Base-by-base conservation (phyloP, 2,329 filamentous ascomycete genomes). In the Calonectria leucothoes region DNA sequence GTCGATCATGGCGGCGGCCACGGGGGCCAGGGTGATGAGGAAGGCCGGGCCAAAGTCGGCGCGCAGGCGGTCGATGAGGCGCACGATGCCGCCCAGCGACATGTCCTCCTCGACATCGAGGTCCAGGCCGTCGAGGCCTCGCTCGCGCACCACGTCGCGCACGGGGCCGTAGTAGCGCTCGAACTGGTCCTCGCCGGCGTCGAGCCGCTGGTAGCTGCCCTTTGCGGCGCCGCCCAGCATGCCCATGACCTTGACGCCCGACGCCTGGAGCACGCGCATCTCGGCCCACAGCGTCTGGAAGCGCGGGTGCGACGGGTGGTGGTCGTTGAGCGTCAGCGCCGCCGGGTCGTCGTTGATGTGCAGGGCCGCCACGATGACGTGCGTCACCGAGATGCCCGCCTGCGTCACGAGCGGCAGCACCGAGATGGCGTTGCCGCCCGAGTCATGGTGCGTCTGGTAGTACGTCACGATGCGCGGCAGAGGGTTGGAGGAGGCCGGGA, bases 211-310 rank as follows among this genome's bases (percentile, higher is more conserved):
- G 69, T 90, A 98, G 15, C 92, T 93, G 14, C 95, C 96, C 72
- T 90, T 89, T 0, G 95, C 95, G 3, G 95, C 95, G 20, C 96
- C 96, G 48, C 96, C 96, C 2, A 98, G 88, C 94, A 98, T 97
- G 69, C 91, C 94, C 82, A 98, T 88, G 15, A 98, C 91, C 79
- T 93, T 95, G 75, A 98, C 89, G 51, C 95, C 95, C 8, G 89
- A 88, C 2, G 89, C 90, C 82, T 97, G 93, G 7, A 98, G 86
- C 75, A 92, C 87, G 10, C 89, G 88, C 11, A 95, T 90, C 83
- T 98, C 96, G 27, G 89, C 89, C 95, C 95, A 98, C 42, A 98
- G 88, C 1, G 91, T 91, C 37, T 90, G 86, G 84, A 93, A 96
- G 76, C 91, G 89, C 6, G 90, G 83, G 77, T 94, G 86, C n/a